Percentiles rank a stretch among this genome's conserved stretches.
Conservation (phyloP, 1,139 yeast species). For the Taphrina confusa region DNA sequence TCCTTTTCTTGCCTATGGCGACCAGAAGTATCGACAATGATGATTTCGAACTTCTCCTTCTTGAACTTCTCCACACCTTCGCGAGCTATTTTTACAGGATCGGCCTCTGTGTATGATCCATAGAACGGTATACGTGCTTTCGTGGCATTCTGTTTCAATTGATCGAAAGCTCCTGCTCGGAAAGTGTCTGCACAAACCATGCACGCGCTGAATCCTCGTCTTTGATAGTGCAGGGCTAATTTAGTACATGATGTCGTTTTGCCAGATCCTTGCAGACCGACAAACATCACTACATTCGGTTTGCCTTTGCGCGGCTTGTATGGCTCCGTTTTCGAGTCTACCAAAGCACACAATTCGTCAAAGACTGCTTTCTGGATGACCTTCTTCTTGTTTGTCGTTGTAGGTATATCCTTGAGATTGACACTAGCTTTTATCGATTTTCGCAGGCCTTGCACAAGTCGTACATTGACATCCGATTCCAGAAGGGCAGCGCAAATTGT, state of each 20-base stretch:
- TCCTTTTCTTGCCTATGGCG: constrained; percentile 95
- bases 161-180: constrained; percentile 99
- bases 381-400: constrained; percentile 65
- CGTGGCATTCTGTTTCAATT: constrained; percentile 93
- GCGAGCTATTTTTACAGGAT: constrained; percentile 86
- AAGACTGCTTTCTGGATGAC: constrained; percentile 83
- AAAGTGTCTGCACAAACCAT: constrained; percentile 98
- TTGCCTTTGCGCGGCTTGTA: constrained; percentile 84
- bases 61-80: constrained; percentile 93
- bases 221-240: constrained; percentile 88
- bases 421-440: constrained; percentile 66
- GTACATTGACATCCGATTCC: constrained; percentile 89
- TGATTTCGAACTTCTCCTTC: constrained; percentile 86
- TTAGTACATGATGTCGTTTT: constrained; percentile 97
- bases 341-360: constrained; percentile 84
- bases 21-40: constrained; percentile 97
- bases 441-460: constrained; percentile 73
- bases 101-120: constrained; percentile 93
- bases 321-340: constrained; percentile 65
- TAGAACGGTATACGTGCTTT: constrained; percentile 91
- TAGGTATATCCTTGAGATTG: constrained; percentile 55
- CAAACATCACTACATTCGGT: constrained; percentile 85
- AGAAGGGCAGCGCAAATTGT: constrained; percentile 86
- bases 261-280: constrained; percentile 98
- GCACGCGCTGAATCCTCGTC: constrained; percentile 92